Base-by-base conservation (phyloP, 768 basidiomycete species). In the Mycena kentingensis region DNA sequence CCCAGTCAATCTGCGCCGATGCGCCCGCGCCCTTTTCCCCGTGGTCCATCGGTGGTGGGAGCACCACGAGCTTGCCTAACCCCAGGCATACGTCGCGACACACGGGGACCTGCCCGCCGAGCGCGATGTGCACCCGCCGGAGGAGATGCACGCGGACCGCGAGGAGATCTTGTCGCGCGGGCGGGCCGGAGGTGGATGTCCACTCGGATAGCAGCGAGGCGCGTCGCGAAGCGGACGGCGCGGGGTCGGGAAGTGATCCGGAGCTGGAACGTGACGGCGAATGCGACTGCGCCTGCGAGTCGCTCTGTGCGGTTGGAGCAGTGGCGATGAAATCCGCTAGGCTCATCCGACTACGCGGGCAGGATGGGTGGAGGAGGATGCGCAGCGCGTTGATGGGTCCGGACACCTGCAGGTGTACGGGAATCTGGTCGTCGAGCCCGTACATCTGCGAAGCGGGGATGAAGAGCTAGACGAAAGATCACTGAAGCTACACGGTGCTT, bases 331-430 rank as follows among this genome's bases (percentile, higher is more conserved):
- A n/a, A n/a, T n/a, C n/a, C n/a, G n/a, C n/a, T n/a, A n/a, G n/a
- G n/a, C n/a, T n/a, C n/a, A 34, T 21, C 13, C 47, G 12, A 25
- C 29, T 34, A 28, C 19, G 21, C 6, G 22, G 8, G 39, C 19
- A 11, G 36, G 26, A 29, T n/a, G 13, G 37, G 22, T 31, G 60
- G n/a, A 51, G 31, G 15, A 77, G 70, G 15, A 65, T 63, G 10
- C 51, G 48, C 15, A 78, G 62, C 13, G 70, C 70, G 15, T 61
- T 43, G 2, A 64, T 49, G 21, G 67, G 66, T 11, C 66, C 77
- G 29, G 64, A 60, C 38, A 79, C 65, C 46, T 80, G 77, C 8
- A 78, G 52, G 56, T 77, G 73, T 47, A 78, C 70, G 4, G 77
- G 75, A 15, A 80, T 76, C 11, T 57, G 65, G 44, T 77, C 74